Conservation (phyloP, 2,329 filamentous ascomycete genomes). For the Corniculantispora saksenae region DNA sequence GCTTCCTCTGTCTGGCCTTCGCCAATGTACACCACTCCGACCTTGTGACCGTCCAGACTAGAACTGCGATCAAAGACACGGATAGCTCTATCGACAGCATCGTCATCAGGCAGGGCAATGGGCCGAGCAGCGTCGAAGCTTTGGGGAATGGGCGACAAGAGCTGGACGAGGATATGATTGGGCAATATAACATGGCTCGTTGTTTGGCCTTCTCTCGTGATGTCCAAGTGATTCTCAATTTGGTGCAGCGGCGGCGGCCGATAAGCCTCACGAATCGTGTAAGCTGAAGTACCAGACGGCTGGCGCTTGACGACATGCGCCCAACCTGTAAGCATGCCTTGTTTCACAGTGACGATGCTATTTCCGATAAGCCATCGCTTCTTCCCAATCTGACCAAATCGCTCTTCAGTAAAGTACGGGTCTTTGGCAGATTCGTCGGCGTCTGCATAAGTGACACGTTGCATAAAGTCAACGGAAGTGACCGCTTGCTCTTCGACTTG, state of each 20-base stretch:
- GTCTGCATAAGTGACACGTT: slow-evolving; percentile 82
- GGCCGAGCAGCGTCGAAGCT: slow-evolving; percentile 63
- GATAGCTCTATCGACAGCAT: slow-evolving; percentile 72
- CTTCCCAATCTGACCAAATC: slow-evolving; percentile 66
- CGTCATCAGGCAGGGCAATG: slow-evolving; percentile 71
- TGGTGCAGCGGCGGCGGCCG: slow-evolving; percentile 60
- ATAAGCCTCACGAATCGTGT: slow-evolving; percentile 61
- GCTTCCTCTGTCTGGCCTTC: slow-evolving; percentile 80
- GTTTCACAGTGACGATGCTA: slow-evolving; percentile 73
- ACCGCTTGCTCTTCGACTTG: slow-evolving; percentile 88
- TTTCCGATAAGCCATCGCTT: slow-evolving; percentile 74
- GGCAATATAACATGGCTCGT: slow-evolving; percentile 66
- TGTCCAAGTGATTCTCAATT: slow-evolving; percentile 47
- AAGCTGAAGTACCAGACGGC: slow-evolving; percentile 66
- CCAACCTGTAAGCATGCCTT: slow-evolving; percentile 65
- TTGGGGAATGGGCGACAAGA: slow-evolving; percentile 65
- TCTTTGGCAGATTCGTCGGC: slow-evolving; percentile 74
- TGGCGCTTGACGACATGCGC: slow-evolving; percentile 72
- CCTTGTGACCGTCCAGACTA: slow-evolving; percentile 91
- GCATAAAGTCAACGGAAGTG: slow-evolving; percentile 94
- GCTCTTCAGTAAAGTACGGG: slow-evolving; percentile 62
- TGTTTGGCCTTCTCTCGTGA: slow-evolving; percentile 51
- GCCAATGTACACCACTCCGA: slow-evolving; percentile 90
- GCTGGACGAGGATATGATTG: slow-evolving; percentile 70
- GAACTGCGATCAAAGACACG: slow-evolving; percentile 82